Percentiles rank a stretch among this genome's conserved stretches.
Conservation (phyloP, 495 filamentous ascomycete species). For the Bathelium albidoporum region DNA sequence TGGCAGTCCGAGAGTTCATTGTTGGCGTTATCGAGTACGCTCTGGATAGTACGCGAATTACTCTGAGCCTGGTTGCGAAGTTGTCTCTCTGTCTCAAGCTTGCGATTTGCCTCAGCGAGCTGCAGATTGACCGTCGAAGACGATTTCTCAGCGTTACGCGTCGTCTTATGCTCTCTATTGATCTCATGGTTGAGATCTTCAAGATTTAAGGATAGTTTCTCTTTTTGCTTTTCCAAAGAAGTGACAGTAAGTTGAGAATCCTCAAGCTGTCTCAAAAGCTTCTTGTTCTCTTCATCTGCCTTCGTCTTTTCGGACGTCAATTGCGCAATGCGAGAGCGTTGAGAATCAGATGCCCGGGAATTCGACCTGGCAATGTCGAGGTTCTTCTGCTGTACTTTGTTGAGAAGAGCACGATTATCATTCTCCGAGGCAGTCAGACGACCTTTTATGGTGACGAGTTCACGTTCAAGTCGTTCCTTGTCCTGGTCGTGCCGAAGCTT, state of each 20-base stretch:
- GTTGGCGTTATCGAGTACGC: constrained; percentile 63
- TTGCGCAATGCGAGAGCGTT: constrained; percentile 62
- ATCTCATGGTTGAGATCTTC: constrained; percentile 95
- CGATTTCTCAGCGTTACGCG: constrained; percentile 79
- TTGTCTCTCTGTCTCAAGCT: constrained; percentile 82
- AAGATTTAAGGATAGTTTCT: constrained; percentile 77
- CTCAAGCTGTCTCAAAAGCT: constrained; percentile 72
- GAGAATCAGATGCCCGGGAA: constrained; percentile 75
- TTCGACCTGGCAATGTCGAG: constrained; percentile 88
- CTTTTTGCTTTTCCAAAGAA: constrained; percentile 87
- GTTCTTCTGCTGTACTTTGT: constrained; percentile 96
- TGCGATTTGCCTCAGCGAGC: constrained; percentile 78
- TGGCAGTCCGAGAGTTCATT: constrained; percentile 70
- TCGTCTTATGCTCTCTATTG: constrained; percentile 79
- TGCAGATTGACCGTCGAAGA: constrained; percentile 76
- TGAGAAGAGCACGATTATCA: constrained; percentile 88
- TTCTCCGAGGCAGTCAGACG: constrained; percentile 89
- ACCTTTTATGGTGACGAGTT: constrained; percentile 86
- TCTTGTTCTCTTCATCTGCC: constrained; percentile 73
- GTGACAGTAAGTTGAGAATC: constrained; percentile 78
- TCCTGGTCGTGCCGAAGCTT: constrained; percentile 80
- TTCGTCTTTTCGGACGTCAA: constrained; percentile 79
- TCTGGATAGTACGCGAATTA: constrained; percentile 72
- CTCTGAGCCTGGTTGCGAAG: constrained; percentile 74
- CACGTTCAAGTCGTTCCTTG: constrained; percentile 83